Conservation (phyloP, 768 basidiomycete genomes). For the Lepiota venenata region DNA sequence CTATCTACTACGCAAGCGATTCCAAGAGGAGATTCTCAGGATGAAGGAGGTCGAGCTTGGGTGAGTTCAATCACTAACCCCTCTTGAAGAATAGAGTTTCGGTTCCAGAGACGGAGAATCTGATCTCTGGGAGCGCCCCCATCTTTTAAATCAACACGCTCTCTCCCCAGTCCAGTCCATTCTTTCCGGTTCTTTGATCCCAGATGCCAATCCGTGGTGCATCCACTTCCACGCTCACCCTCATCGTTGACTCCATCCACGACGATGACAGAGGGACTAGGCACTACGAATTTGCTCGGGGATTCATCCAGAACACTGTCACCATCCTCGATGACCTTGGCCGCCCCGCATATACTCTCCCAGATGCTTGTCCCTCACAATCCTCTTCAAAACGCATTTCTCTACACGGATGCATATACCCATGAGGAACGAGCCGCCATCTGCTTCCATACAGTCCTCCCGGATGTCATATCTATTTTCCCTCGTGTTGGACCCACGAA, state of each 20-base stretch:
- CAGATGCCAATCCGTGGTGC: too few species aligned
- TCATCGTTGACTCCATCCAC: not conserved
- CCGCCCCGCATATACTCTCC: not conserved
- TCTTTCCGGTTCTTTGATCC: too few species aligned
- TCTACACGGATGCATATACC: not conserved
- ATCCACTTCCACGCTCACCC: not conserved
- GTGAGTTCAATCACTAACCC: too few species aligned
- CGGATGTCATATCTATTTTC: not conserved
- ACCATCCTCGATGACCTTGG: not conserved
- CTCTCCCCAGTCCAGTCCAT: too few species aligned
- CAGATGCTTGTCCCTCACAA: not conserved
- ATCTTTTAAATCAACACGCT: too few species aligned
- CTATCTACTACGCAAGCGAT: too few species aligned
- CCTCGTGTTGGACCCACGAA: too few species aligned
- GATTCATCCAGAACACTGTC: not conserved
- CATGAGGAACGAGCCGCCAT: not conserved
- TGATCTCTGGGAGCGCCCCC: too few species aligned
- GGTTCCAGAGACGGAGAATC: too few species aligned
- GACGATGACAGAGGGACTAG: not conserved
- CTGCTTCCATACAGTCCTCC: not conserved
- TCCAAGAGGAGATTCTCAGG: too few species aligned
- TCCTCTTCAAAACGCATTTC: not conserved
- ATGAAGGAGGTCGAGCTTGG: too few species aligned
- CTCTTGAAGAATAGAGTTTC: too few species aligned
- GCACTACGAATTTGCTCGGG: constrained; percentile 2